Conservation (phyloP, 768 basidiomycete genomes). For the Lactarius hatsudake region DNA sequence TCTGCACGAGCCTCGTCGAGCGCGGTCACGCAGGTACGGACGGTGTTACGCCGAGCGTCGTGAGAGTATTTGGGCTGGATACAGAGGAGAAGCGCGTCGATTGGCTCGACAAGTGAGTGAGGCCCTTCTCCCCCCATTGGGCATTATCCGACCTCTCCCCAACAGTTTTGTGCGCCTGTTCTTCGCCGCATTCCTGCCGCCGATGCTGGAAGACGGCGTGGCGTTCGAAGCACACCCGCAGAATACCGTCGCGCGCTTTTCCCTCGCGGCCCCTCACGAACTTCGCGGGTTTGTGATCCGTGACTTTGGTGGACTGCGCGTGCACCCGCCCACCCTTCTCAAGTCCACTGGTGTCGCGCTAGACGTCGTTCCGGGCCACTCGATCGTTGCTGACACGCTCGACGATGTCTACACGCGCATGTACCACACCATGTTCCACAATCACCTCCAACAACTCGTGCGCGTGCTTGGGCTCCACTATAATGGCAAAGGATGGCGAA, state of each 20-base stretch:
- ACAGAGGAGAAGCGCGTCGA: slow-evolving; percentile 47
- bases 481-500: slow-evolving; percentile 50
- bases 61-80: slow-evolving; percentile 50
- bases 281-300: slow-evolving; percentile 55
- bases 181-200: slow-evolving; percentile 54
- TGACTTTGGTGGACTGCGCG: slow-evolving; percentile 55
- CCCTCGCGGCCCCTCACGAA: slow-evolving; percentile 43
- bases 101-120: slow-evolving; percentile 48
- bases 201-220: slow-evolving; percentile 53
- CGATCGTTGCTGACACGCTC: slow-evolving; percentile 46
- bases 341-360: slow-evolving; percentile 49
- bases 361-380: slow-evolving; percentile 41
- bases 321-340: slow-evolving; percentile 50
- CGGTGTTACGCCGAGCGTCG: slow-evolving; percentile 46
- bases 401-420: slow-evolving; percentile 57
- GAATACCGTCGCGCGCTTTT: slow-evolving; percentile 56
- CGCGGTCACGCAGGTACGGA: slow-evolving; percentile 48
- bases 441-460: slow-evolving; percentile 58
- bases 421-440: slow-evolving; percentile 59
- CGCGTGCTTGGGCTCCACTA: slow-evolving; percentile 57
- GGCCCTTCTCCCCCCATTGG: too few species aligned
- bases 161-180: slow-evolving; percentile 48
- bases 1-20: slow-evolving; percentile 57
- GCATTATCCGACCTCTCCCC: background rate
- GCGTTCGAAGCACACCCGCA: slow-evolving; percentile 61